Evolutionary conservation across 2,329 filamentous ascomycete genomes (phyloP).

Genomic region (Myriosclerotinia curreyana): DNA sequence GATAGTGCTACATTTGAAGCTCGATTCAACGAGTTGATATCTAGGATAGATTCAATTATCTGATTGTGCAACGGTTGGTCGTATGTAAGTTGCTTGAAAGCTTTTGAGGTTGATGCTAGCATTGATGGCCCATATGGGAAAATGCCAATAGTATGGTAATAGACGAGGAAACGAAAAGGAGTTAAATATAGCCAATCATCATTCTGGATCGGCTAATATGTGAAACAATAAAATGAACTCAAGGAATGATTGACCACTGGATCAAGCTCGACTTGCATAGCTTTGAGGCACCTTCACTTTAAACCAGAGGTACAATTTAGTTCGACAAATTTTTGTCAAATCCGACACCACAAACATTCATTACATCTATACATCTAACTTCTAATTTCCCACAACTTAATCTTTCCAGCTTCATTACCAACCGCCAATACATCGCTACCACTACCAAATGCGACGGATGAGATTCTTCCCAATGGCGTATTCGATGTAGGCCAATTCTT

Average conservation of each 20-base stretch:
- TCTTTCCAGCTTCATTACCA: conserved; percentile 83
- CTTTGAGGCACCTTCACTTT: background rate
- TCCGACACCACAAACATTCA: conserved; percentile 5
- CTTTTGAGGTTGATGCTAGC: background rate
- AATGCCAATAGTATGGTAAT: background rate
- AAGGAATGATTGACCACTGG: background rate
- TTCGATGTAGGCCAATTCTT: conserved; percentile 93
- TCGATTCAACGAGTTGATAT: background rate
- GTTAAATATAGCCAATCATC: background rate
- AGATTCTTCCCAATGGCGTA: conserved; percentile 83
- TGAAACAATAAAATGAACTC: no score
- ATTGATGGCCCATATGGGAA: no score
- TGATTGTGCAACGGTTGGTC: background rate
- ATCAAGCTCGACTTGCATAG: background rate
- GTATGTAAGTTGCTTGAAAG: background rate
- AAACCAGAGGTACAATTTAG: background rate
- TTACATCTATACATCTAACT: conserved; percentile 44
- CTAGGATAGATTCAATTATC: background rate
- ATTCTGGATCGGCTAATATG: no score
- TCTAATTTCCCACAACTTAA: conserved; percentile 86
- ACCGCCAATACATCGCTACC: conserved; percentile 73
- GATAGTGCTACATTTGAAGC: background rate
- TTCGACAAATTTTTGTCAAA: background rate
- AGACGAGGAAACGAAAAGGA: background rate
- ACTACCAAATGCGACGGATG: conserved; percentile 65